A percentile compares a stretch with the other conserved stretches of the same genome.
Conservation (phyloP, 129 eudicot genomes). For the Arctium lappa region DNA sequence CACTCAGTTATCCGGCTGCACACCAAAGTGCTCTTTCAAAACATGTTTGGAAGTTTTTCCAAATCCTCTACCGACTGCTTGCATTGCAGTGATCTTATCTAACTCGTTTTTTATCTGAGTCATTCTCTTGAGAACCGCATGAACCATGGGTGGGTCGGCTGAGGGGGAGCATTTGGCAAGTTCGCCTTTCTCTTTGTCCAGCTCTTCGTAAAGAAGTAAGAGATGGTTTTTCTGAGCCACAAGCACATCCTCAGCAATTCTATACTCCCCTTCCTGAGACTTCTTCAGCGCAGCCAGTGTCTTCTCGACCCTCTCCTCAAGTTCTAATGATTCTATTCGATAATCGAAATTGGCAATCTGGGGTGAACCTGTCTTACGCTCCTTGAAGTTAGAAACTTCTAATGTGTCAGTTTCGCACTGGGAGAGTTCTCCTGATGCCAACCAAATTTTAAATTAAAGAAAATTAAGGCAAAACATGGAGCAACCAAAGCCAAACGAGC, state of each 20-base stretch:
- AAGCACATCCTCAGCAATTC: conserved; percentile 49
- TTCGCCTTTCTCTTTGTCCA: conserved; percentile 47
- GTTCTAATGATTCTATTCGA: conserved; percentile 44
- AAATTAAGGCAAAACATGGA: background rate
- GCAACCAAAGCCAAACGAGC: too few relatives aligned
- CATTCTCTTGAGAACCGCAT: conserved; percentile 39
- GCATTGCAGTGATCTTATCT: conserved; percentile 56
- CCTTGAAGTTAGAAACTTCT: conserved; percentile 13
- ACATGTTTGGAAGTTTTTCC: conserved; percentile 54
- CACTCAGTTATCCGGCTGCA: conserved; percentile 30
- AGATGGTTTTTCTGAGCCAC: conserved; percentile 54
- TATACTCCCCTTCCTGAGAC: conserved; percentile 60
- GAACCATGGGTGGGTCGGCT: conserved; percentile 34
- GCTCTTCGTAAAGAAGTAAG: conserved; percentile 48
- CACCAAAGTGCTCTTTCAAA: conserved; percentile 58
- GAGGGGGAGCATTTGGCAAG: conserved; percentile 42
- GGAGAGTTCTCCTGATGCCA: conserved; percentile 30
- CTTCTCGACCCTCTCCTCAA: conserved; percentile 57
- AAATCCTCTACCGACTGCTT: conserved; percentile 59
- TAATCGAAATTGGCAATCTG: conserved; percentile 34
- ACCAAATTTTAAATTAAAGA: background rate
- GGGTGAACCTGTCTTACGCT: conserved; percentile 19
- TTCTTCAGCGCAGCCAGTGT: conserved; percentile 45
- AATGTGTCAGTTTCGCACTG: conserved; percentile 21
- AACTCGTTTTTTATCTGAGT: conserved; percentile 55